A percentile compares a stretch with the other conserved stretches of the same genome.
Conservation (phyloP, 78 protist species). For the Monocercomonoides exilis region DNA sequence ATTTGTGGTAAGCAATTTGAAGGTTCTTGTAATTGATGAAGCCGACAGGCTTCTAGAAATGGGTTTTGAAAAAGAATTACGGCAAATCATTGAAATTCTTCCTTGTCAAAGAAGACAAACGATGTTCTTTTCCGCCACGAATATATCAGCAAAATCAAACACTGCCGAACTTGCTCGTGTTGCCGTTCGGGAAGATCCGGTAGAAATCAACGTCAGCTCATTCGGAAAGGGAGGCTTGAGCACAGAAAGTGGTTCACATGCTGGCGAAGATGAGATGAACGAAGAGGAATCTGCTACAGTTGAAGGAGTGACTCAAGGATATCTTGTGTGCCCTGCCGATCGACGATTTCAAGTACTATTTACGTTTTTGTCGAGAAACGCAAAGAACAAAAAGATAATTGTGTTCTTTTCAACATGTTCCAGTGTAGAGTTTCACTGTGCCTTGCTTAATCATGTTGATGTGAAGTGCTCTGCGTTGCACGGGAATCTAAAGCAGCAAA, state of each 20-base stretch:
- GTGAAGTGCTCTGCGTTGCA: conserved; percentile 89
- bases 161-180: conserved; percentile 80
- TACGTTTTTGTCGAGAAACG: conserved; percentile 88
- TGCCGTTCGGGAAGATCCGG: conserved; percentile 23
- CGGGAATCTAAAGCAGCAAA: conserved; percentile 79
- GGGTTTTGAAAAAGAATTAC: conserved; percentile 87
- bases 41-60: conserved; percentile 92
- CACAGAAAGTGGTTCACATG: too few species aligned
- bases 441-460: conserved; percentile 94
- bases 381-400: conserved; percentile 66
- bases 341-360: conserved; percentile 83
- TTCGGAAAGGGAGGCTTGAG: too few species aligned
- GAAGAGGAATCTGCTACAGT: not conserved
- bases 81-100: conserved; percentile 68
- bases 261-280: too few species aligned
- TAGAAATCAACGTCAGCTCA: not conserved
- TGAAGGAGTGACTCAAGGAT: conserved; percentile 75
- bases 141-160: conserved; percentile 58
- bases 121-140: conserved; percentile 94
- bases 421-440: conserved; percentile 86
- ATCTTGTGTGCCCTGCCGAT: conserved; percentile 75
- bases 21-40: conserved; percentile 89
- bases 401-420: conserved; percentile 40
- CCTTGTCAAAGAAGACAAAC: conserved; percentile 77
- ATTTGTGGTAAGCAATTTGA: conserved; percentile 67